Evolutionary conservation across 2,329 filamentous ascomycete genomes (phyloP), one percentile per base, ranked within the genome.

Genomic region (Xylaria sp.): DNA sequence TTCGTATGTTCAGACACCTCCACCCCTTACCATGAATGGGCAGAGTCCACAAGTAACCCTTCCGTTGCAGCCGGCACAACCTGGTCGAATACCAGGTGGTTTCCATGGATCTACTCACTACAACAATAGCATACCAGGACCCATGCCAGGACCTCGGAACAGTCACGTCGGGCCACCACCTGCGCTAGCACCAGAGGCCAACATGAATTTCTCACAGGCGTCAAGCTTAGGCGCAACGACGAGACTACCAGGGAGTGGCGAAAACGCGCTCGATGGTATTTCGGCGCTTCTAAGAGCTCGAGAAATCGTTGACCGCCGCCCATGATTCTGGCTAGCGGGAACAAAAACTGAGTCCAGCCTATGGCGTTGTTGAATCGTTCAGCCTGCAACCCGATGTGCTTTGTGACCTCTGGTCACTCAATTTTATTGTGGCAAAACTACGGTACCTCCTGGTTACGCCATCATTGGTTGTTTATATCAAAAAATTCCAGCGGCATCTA

Each of bases 261-360:
- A 80, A 3, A 72, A 71, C 5, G 76, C 78, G 3, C 78, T 89
- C 23, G 88, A 90, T 69, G 88, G 88, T 1, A 87, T 90, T 79
- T 88, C 83, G 68, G 88, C 88, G 7, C 79, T 90, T 12, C 76
- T 90, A 1, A 83, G 82, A 69, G 88, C 88, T 10, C 87, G 88
- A 39, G 88, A 90, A 73, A 87, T 90, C 69, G 86, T 90, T 48
- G 85, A 86, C 66, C 83, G 84, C 51, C 80, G 82, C 61, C 71
- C 62, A 7, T 73, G 58, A 72, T 46, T 28, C 39, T 10, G 39
- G 2, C 7, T 23, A 60, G 9, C 20, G 9, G 25, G 20, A 13
- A 50, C 18, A 3, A 20, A 48, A 18, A 20, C n/a, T 46, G 44
- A 20, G 7, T 2, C 20, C n/a, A 46, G 20, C 20, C 23, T 55